A percentile compares a stretch with the other conserved stretches of the same genome.
Conservation (phyloP, 2,329 filamentous ascomycete species). For the Didymella keratinophila region DNA sequence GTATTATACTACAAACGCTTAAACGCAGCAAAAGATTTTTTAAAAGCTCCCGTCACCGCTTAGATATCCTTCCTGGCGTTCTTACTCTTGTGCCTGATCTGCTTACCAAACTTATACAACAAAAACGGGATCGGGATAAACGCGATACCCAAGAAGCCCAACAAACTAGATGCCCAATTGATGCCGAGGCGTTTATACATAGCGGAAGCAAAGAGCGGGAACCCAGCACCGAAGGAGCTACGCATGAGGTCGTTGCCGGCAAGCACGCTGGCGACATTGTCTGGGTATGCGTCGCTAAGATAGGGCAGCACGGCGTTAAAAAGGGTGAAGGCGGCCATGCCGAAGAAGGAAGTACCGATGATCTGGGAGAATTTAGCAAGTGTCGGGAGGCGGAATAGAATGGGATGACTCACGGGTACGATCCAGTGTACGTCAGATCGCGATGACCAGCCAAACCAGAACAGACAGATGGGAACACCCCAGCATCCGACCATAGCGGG, state of each 20-base stretch:
- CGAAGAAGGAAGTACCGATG: conserved; percentile 51
- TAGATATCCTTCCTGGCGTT: conserved; percentile 54
- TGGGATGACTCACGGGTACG: conserved; percentile 35
- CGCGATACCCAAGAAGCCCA: conserved; percentile 53
- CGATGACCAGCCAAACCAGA: conserved; percentile 54
- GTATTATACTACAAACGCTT: conserved; percentile 1
- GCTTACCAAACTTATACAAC: conserved; percentile 53
- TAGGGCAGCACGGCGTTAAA: conserved; percentile 59
- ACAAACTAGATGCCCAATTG: conserved; percentile 52
- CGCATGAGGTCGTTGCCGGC: conserved; percentile 57
- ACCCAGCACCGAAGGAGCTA: conserved; percentile 52
- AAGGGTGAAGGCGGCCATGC: conserved; percentile 50
- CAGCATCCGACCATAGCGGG: conserved; percentile 46
- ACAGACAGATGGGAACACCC: conserved; percentile 52
- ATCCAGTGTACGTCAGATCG: conserved; percentile 50
- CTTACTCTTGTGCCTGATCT: conserved; percentile 53
- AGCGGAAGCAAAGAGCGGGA: conserved; percentile 49
- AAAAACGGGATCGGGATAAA: conserved; percentile 58
- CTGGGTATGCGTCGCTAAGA: conserved; percentile 53
- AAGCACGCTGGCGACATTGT: conserved; percentile 54
- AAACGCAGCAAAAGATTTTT: neutral
- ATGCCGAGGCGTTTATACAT: conserved; percentile 48
- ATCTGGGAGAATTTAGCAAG: conserved; percentile 24
- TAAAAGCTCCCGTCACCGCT: neutral
- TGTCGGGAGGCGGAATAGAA: neutral